Evolutionary conservation across 108 stramenopile species (phyloP).

Genomic region (Mediolabrus comicus): DNA sequence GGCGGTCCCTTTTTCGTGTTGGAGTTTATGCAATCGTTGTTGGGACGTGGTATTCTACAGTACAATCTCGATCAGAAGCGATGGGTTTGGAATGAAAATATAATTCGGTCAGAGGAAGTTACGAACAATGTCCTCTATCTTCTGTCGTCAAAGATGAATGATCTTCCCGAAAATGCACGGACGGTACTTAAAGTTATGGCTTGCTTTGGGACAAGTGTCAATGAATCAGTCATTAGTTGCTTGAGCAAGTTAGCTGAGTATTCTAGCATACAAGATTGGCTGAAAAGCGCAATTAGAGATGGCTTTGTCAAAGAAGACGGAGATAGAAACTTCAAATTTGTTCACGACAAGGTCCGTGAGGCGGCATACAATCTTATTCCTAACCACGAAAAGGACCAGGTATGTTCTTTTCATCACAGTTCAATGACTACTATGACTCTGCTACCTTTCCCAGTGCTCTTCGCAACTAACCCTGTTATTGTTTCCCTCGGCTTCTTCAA

Average conservation of each 20-base stretch:
- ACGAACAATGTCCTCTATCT: slow-evolving; percentile 49
- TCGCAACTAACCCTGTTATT: neutral
- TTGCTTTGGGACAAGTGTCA: slow-evolving; percentile 36
- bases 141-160: slow-evolving; percentile 33
- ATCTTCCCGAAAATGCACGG: slow-evolving; percentile 10
- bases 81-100: slow-evolving; percentile 31
- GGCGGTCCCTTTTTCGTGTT: slow-evolving; percentile 34
- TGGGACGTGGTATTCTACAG: slow-evolving; percentile 8
- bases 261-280: neutral
- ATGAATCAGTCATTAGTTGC: neutral
- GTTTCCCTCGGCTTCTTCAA: neutral
- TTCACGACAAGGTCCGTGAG: slow-evolving; percentile 56
- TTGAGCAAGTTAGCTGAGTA: neutral
- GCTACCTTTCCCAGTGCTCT: too few relatives aligned
- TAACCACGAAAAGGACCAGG: slow-evolving; percentile 13
- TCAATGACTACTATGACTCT: too few relatives aligned
- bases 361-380: slow-evolving; percentile 55
- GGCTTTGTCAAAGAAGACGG: slow-evolving; percentile 20
- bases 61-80: slow-evolving; percentile 12
- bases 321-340: slow-evolving; percentile 18
- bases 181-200: slow-evolving; percentile 19
- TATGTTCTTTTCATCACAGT: neutral
- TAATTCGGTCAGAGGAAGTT: slow-evolving; percentile 11
- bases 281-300: slow-evolving; percentile 16
- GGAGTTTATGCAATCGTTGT: slow-evolving; percentile 23